These are phyloP conservation scores for Asterella californica DNA, from an alignment of 225 moss, liverwort and hornwort genomes.

Conservation along the genomic window DNA sequence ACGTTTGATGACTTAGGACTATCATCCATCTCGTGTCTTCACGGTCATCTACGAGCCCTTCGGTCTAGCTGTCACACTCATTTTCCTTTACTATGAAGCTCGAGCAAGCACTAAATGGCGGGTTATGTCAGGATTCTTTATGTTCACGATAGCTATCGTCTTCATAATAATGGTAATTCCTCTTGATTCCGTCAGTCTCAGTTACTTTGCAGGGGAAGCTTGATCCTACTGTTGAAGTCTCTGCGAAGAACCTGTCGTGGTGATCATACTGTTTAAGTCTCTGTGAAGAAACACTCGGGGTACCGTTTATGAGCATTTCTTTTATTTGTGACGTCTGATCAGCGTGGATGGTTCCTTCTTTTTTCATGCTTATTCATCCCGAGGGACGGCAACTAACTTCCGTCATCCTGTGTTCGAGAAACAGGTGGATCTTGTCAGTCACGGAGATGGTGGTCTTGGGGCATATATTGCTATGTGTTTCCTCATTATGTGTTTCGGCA, in stretches of 20 bases:
- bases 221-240: background rate
- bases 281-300: background rate
- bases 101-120: conserved; percentile 73
- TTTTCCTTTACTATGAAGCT: conserved; percentile 71
- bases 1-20: conserved; percentile 34
- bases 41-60: conserved; percentile 72
- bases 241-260: background rate
- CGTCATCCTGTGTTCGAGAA: background rate
- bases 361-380: background rate
- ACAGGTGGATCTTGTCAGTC: conserved; percentile 64
- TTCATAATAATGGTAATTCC: conserved; percentile 56
- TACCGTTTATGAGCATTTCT: background rate
- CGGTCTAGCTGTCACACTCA: conserved; percentile 50
- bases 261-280: no score
- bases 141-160: conserved; percentile 44
- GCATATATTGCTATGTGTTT: conserved; percentile 57
- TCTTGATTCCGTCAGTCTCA: background rate
- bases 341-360: background rate
- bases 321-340: no score
- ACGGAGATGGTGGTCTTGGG: conserved; percentile 63
- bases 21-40: conserved; percentile 88
- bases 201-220: background rate
- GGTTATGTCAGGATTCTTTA: conserved; percentile 54
- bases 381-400: background rate
- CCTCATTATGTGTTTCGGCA: conserved; percentile 53